These are phyloP conservation scores for Cucurbitaria berberidis DNA, from an alignment of 2,329 filamentous ascomycete genomes.

Conservation along the genomic window DNA sequence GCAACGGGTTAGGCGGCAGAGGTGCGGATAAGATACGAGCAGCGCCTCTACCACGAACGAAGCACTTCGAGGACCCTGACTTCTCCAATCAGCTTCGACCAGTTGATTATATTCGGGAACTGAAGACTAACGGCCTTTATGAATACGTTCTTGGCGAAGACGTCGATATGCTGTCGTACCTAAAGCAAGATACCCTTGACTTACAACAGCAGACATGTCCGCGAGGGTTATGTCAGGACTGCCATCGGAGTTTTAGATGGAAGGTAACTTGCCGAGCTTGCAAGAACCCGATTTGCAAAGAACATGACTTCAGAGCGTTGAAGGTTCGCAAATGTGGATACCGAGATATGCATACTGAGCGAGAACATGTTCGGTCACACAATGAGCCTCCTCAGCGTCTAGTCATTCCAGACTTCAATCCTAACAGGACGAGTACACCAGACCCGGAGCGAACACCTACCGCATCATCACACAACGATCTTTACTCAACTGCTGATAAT, in stretches of 20 bases:
- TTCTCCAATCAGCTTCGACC: conserved; percentile 57
- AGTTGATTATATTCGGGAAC: conserved; percentile 50
- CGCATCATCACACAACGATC: conserved; percentile 28
- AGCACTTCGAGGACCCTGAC: conserved; percentile 63
- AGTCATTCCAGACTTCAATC: conserved; percentile 47
- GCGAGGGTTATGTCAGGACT: conserved; percentile 63
- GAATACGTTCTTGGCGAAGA: conserved; percentile 51
- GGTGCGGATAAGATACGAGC: conserved; percentile 63
- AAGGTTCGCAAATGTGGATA: conserved; percentile 65
- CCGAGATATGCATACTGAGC: conserved; percentile 60
- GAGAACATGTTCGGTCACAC: conserved; percentile 47
- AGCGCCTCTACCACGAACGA: conserved; percentile 61
- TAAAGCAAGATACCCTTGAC: conserved; percentile 52
- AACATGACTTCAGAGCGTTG: conserved; percentile 64
- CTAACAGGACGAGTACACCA: conserved; percentile 30
- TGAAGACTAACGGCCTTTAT: conserved; percentile 51
- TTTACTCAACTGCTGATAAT: conserved; percentile 30
- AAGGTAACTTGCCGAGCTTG: conserved; percentile 65
- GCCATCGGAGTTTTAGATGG: conserved; percentile 64
- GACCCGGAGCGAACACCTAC: conserved; percentile 35
- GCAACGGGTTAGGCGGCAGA: conserved; percentile 54
- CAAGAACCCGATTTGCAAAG: conserved; percentile 63
- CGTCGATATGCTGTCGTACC: conserved; percentile 47
- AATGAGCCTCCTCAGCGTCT: conserved; percentile 41
- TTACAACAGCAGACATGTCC: conserved; percentile 57